Base-by-base conservation (phyloP, 192 early-diverging fungal genomes). In the Jimgerdemannia lactiflua region DNA sequence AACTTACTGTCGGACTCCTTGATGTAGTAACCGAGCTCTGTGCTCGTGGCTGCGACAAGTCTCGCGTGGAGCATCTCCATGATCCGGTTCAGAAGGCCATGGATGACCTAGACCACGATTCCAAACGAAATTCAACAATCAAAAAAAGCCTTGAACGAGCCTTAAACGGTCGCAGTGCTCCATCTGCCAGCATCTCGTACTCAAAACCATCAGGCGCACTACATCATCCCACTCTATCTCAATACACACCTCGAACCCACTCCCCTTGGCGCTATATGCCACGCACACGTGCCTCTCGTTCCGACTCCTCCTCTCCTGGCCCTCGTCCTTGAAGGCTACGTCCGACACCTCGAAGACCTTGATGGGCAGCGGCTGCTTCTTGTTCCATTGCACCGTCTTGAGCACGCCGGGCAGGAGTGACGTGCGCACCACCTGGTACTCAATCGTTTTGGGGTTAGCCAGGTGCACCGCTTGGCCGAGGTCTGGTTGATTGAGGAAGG, bases 271-370 rank as follows among this genome's bases (percentile, higher is more conserved):
- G 20, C 90, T 88, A 82, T 95, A 99, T 39, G 95, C 86, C 8
- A 92, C 93, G 69, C 93, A 93, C 64, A 98, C 86, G 72, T 92
- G 94, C 63, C 98, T 90, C 81, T 96, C 88, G 86, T 98, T 99
- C 74, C 93, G 82, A 4, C 94, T 89, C n/a, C 92, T 85, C 72
- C 94, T 86, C 77, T 96, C 95, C 65, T 79, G 74, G 8, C 88
- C 80, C 20, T 95, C 90, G 82, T 97, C 95, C 85, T 97, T 95
- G 77, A 96, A 83, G 19, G 94, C 94, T 41, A 97, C 91, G 72
- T 99, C 97, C 42, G 94, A 95, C 43, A 98, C 96, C 81, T 99
- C 98, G 79, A 99, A 99, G 74, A 99, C 79, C 83, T 94, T 94
- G 85, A 97, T 84, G 7, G 98, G 98, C 54, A 97, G 86, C 4